These are phyloP conservation scores for Geosmithia putterillii DNA, from an alignment of 2,329 filamentous ascomycete species.

Conservation along the genomic window DNA sequence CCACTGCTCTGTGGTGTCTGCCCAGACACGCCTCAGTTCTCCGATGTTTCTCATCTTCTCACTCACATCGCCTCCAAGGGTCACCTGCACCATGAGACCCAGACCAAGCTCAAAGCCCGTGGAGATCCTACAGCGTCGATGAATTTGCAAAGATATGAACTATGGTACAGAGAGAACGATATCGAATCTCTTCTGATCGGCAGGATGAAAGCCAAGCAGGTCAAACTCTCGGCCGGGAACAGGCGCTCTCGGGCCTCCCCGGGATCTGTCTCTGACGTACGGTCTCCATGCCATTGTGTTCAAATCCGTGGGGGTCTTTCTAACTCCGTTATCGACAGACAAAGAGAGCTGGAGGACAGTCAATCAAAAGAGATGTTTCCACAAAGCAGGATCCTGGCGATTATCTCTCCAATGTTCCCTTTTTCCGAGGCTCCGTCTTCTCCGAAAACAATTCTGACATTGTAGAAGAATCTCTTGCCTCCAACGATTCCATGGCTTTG, in stretches of 20 bases:
- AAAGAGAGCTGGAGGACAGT: constrained; percentile 15
- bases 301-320: neutral
- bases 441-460: constrained; percentile 14
- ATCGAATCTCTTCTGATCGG: constrained; percentile 66
- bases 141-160: constrained; percentile 55
- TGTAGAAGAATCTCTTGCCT: constrained; percentile 12
- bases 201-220: constrained; percentile 64
- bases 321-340: constrained; percentile 7
- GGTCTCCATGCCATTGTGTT: neutral
- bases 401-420: constrained; percentile 4
- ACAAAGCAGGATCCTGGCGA: constrained; percentile 16
- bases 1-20: constrained; percentile 76
- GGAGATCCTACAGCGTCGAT: constrained; percentile 53
- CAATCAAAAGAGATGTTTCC: constrained; percentile 5
- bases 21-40: constrained; percentile 67
- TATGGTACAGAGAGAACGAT: constrained; percentile 63
- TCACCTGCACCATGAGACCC: constrained; percentile 78
- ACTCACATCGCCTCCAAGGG: constrained; percentile 89
- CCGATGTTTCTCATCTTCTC: constrained; percentile 81
- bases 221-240: constrained; percentile 47
- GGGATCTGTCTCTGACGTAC: constrained; percentile 10
- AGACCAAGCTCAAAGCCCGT: constrained; percentile 60
- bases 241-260: constrained; percentile 20
- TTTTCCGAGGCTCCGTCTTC: constrained; percentile 12
- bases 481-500: constrained; percentile 27